A percentile compares a stretch with the other conserved stretches of the same genome.
Conservation (phyloP, 345 rosid genomes). For the Brassica napus region Da-Ae NC_063441.1:16876501-16877000, state of each 20-base stretch:
- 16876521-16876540: constrained; percentile 54
- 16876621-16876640: constrained; percentile 8
- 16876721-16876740: constrained; percentile 29
- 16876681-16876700: constrained; percentile 22
- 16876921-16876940: background rate
- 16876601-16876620: constrained; percentile 50
- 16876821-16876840: constrained; percentile 29
- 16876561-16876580: constrained; percentile 56
- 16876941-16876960: background rate
- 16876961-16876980: background rate
- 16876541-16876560: constrained; percentile 48
- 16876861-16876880: background rate
- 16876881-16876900: constrained; percentile 25
- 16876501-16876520: constrained; percentile 54
- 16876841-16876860: constrained; percentile 1
- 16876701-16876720: constrained; percentile 34
- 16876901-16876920: constrained; percentile 11
- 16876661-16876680: background rate
- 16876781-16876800: constrained; percentile 1
- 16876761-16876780: constrained; percentile 6
- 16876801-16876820: constrained; percentile 29
- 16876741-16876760: constrained; percentile 32
- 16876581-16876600: constrained; percentile 63
- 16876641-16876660: background rate
- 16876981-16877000: background rate